A percentile compares a stretch with the other conserved stretches of the same genome.
These are phyloP conservation scores for Dichotomocladium elegans DNA, from an alignment of 371 early-diverging fungal genomes.

Conservation along the genomic window DNA sequence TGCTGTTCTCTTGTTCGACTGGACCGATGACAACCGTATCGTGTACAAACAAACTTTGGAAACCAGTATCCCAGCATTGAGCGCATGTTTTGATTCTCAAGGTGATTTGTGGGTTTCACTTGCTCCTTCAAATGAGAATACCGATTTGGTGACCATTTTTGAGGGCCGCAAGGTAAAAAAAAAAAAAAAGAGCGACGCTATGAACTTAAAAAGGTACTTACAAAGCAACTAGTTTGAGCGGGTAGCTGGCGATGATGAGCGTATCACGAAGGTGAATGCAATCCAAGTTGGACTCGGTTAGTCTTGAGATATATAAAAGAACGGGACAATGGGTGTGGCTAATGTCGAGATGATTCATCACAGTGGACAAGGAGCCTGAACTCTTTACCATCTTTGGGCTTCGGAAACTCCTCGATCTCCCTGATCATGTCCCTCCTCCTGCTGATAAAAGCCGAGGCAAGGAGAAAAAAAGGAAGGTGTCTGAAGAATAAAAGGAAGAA, in stretches of 20 bases:
- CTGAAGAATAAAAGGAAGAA: conserved; percentile 10
- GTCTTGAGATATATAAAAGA: background rate
- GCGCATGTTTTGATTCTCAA: conserved; percentile 25
- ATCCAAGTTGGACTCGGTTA: conserved; percentile 35
- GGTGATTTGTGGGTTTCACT: conserved; percentile 30
- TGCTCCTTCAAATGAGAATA: conserved; percentile 15
- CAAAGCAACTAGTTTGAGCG: conserved; percentile 18
- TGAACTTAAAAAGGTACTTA: too few relatives aligned
- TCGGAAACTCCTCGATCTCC: conserved; percentile 48
- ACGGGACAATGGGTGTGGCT: background rate
- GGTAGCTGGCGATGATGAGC: conserved; percentile 13
- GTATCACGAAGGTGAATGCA: conserved; percentile 36
- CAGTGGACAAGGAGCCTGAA: conserved; percentile 41
- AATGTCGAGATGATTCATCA: background rate
- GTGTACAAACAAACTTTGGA: conserved; percentile 25
- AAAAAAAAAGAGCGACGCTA: too few relatives aligned
- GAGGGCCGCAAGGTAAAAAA: conserved; percentile 9
- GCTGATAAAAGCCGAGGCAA: conserved; percentile 9
- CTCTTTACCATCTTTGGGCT: conserved; percentile 51
- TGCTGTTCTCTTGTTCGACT: conserved; percentile 31
- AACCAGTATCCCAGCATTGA: conserved; percentile 22
- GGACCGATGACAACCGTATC: conserved; percentile 18
- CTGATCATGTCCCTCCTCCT: conserved; percentile 24
- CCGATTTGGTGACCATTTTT: conserved; percentile 15
- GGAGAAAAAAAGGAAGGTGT: conserved; percentile 33